Percentiles rank a stretch among this genome's conserved stretches.
Conservation (phyloP, 805 yeast genomes). For the Candida dendrica region DNA sequence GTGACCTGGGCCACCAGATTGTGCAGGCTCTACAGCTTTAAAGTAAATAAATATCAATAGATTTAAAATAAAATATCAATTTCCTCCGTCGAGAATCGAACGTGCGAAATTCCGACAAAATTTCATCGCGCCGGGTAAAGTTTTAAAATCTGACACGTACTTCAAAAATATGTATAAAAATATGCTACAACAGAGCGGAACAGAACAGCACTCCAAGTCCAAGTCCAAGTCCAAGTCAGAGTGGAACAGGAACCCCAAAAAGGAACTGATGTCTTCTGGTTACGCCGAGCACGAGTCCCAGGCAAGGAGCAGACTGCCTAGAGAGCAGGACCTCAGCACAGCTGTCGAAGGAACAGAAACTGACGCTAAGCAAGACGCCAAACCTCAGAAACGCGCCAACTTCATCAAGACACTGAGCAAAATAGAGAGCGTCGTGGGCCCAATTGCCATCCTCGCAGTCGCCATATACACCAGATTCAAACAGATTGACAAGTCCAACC, state of each 20-base stretch:
- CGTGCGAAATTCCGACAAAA: too few relatives aligned
- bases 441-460: constrained; percentile 34
- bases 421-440: constrained; percentile 25
- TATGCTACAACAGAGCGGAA: too few relatives aligned
- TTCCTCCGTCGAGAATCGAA: too few relatives aligned
- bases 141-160: background rate
- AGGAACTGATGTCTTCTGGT: constrained; percentile 1
- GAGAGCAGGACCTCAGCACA: background rate
- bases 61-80: background rate
- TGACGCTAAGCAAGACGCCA: background rate
- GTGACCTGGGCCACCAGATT: constrained; percentile 8
- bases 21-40: background rate
- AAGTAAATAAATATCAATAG: background rate
- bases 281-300: constrained; percentile 1
- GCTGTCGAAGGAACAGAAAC: background rate
- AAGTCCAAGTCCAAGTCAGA: too few relatives aligned
- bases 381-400: background rate
- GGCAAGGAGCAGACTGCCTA: background rate
- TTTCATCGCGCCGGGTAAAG: background rate
- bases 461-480: constrained; percentile 53
- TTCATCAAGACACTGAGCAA: background rate
- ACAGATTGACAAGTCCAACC: constrained; percentile 45
- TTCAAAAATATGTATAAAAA: background rate
- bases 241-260: too few relatives aligned
- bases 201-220: too few relatives aligned